A percentile compares a stretch with the other conserved stretches of the same genome.
These are phyloP conservation scores for Oxytropis ochrocephala DNA, from an alignment of 306 rosid genomes.

Conservation along the genomic window DNA sequence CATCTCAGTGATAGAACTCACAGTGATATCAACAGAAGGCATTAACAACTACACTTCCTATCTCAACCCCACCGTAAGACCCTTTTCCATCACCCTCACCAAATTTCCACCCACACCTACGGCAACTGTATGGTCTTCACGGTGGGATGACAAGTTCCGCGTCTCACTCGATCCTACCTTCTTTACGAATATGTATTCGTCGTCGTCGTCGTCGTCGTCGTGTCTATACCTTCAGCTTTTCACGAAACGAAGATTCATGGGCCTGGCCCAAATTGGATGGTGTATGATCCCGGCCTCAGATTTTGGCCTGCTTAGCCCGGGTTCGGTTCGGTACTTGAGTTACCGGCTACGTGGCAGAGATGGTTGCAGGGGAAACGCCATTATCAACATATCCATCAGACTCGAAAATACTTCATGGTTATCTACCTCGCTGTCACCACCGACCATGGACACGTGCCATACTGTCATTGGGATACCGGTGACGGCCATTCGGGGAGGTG, in stretches of 20 bases:
- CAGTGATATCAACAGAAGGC: constrained; percentile 42
- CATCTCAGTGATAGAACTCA: constrained; percentile 34
- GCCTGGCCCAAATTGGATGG: constrained; percentile 45
- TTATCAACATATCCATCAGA: constrained; percentile 39
- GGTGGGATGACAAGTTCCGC: constrained; percentile 37
- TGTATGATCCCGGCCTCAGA: constrained; percentile 48
- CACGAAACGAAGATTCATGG: constrained; percentile 42
- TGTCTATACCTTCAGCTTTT: constrained; percentile 37
- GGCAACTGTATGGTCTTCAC: too few species aligned
- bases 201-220: constrained; percentile 27
- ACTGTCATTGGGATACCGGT: constrained; percentile 57
- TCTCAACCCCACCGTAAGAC: constrained; percentile 22
- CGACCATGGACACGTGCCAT: constrained; percentile 10
- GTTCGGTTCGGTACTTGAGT: constrained; percentile 36
- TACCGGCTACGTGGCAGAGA: constrained; percentile 53
- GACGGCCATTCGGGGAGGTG: not conserved
- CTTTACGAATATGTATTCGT: constrained; percentile 22
- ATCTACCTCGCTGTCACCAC: not conserved
- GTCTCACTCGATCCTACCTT: constrained; percentile 35
- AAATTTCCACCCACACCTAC: constrained; percentile 17
- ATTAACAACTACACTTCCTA: constrained; percentile 20
- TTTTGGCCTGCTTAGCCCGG: constrained; percentile 34
- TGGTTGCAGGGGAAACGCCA: constrained; percentile 39
- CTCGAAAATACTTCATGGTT: constrained; percentile 4
- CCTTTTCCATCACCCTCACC: constrained; percentile 48